Evolutionary conservation across 2,329 filamentous ascomycete species (phyloP), one percentile per base, ranked within the genome.

Genomic region (Sporothrix pallida): DNA sequence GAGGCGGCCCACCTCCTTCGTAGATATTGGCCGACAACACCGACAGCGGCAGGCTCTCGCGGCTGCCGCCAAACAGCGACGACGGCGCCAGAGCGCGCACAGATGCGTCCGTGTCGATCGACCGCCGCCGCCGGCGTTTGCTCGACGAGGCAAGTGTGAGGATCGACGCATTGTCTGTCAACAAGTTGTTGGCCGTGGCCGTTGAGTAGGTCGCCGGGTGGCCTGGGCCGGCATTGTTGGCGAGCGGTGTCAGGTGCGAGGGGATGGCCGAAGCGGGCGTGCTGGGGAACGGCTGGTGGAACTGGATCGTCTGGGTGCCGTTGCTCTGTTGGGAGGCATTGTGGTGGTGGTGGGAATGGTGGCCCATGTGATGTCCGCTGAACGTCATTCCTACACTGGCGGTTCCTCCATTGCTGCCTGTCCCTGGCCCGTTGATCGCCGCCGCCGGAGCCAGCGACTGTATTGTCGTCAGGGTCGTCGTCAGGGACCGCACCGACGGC

Each of bases 121-220:
- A 95, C 75, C 93, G 89, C 68, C 93, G 88, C 50, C 93, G 90
- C 42, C 91, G 88, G 52, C 91, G 89, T 83, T 95, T 94, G 76
- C 91, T 93, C 0, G 92, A 95, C 3, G 93, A 95, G 2, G 93
- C 93, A 15, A 97, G 86, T 0, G 93, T 97, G 75, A 97, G 83
- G 77, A 97, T 95, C 37, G 93, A 95, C 26, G 93, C 93, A 80
- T 97, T 93, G 81, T 97, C 93, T 1, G 92, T 94, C 48, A 95
- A 84, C 6, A 95, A 86, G 78, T 93, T 93, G 82, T 95, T 94
- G 71, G 93, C 93, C 0, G 92, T 95, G 1, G 92, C 92, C n/a
- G 88, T 89, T 70, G 86, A 88, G 81, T 95, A 95, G 0, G 92
- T 95, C 5, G 90, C 88, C 2, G 92, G 92, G 77, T 90, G 87